Percentiles rank a stretch among this genome's conserved stretches.
phyloP scores from a whole-genome alignment of 768 basidiomycete species.

The Suillus sp. region DNA sequence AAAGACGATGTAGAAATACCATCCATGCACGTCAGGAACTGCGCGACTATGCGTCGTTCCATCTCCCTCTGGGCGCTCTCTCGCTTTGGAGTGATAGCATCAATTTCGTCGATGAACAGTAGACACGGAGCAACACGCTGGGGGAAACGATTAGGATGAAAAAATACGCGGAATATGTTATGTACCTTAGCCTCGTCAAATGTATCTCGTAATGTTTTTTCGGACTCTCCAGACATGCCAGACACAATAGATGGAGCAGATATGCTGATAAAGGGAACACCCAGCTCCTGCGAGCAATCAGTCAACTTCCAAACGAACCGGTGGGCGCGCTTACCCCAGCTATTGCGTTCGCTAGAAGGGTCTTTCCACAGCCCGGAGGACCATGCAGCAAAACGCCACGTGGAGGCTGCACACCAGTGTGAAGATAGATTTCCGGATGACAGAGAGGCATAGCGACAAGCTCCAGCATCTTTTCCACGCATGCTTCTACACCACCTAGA shows the following conservation, averaged over 20 bases:
- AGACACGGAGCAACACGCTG: slow-evolving; percentile 91
- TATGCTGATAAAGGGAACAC: slow-evolving; percentile 89
- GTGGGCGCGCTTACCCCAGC: slow-evolving; percentile 69
- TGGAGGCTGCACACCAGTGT: slow-evolving; percentile 91
- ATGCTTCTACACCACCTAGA: slow-evolving; percentile 84
- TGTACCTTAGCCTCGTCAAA: slow-evolving; percentile 95
- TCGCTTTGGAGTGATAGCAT: slow-evolving; percentile 95
- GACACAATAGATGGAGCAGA: slow-evolving; percentile 96
- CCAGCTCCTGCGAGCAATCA: slow-evolving; percentile 67
- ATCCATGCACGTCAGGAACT: slow-evolving; percentile 98
- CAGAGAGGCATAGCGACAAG: slow-evolving; percentile 94
- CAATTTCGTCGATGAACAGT: slow-evolving; percentile 96
- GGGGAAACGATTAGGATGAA: neutral
- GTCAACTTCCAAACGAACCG: neutral
- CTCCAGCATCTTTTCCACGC: slow-evolving; percentile 91
- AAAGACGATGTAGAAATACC: slow-evolving; percentile 46
- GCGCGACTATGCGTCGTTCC: slow-evolving; percentile 96
- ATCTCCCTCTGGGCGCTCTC: slow-evolving; percentile 98
- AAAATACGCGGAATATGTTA: neutral
- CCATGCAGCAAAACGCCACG: slow-evolving; percentile 92
- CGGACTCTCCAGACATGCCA: slow-evolving; percentile 98
- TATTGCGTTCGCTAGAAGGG: slow-evolving; percentile 89
- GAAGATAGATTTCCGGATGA: slow-evolving; percentile 93
- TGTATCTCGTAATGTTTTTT: slow-evolving; percentile 93
- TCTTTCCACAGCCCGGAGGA: slow-evolving; percentile 97